Conservation (phyloP, 768 basidiomycete species). For the Tulasnella sp. region DNA sequence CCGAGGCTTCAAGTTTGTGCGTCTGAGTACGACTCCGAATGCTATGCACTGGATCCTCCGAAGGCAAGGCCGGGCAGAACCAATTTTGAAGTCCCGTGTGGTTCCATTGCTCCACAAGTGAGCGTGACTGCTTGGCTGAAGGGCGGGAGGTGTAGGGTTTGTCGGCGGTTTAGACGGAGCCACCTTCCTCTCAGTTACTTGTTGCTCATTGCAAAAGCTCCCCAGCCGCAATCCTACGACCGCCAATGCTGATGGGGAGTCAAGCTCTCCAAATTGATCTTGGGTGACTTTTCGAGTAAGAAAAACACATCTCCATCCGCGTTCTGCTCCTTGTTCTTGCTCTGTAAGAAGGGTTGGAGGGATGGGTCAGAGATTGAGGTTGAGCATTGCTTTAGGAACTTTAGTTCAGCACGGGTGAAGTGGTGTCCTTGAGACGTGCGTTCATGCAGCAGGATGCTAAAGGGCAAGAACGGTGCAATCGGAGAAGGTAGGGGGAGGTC, state of each 20-base stretch:
- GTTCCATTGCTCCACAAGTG: neutral
- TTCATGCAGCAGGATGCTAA: no score
- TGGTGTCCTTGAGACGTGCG: no score
- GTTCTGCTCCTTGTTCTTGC: neutral
- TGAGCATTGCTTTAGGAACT: no score
- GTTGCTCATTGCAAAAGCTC: no score
- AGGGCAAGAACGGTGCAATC: no score
- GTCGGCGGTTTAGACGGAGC: neutral
- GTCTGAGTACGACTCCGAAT: neutral
- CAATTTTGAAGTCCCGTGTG: neutral
- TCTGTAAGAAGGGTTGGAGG: neutral
- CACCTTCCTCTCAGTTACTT: conserved; percentile 1
- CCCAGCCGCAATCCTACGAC: neutral
- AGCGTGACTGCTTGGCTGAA: neutral
- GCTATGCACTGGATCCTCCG: neutral
- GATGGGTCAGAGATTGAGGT: no score
- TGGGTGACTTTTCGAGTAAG: neutral
- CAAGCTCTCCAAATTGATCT: neutral
- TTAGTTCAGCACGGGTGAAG: no score
- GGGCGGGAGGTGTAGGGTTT: neutral
- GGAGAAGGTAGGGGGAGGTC: no score
- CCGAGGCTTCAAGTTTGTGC: neutral
- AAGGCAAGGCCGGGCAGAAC: neutral
- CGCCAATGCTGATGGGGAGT: neutral
- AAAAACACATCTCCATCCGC: neutral